Evolutionary conservation across 805 yeast genomes (phyloP).

Genomic region (Metschnikowia lochheadii): DNA sequence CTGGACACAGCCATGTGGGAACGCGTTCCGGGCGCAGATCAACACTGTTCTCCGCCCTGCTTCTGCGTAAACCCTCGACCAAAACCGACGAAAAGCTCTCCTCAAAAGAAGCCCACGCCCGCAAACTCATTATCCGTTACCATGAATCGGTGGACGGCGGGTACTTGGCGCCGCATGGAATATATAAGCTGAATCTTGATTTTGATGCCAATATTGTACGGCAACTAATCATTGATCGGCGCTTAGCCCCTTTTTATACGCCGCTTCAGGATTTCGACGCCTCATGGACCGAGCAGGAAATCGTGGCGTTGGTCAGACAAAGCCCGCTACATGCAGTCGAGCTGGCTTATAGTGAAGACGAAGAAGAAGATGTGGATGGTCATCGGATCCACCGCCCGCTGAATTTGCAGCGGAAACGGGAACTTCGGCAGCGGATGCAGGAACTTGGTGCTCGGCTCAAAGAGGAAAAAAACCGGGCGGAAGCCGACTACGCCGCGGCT

Average conservation of each 20-base stretch:
- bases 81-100: conserved; percentile 48
- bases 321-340: conserved; percentile 55
- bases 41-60: conserved; percentile 12
- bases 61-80: conserved; percentile 6
- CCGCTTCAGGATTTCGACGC: conserved; percentile 80
- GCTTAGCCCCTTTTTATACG: conserved; percentile 83
- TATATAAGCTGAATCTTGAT: conserved; percentile 72
- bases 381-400: conserved; percentile 52
- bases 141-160: conserved; percentile 91
- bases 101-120: conserved; percentile 47
- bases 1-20: not conserved
- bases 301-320: conserved; percentile 46
- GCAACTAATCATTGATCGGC: conserved; percentile 60
- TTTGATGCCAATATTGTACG: conserved; percentile 73
- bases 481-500: conserved; percentile 29
- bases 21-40: conserved; percentile 12
- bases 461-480: conserved; percentile 32
- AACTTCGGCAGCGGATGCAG: conserved; percentile 44
- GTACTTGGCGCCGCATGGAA: conserved; percentile 85
- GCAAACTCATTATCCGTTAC: conserved; percentile 54
- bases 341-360: conserved; percentile 46
- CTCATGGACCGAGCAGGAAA: conserved; percentile 66
- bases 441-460: conserved; percentile 30
- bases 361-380: conserved; percentile 57
- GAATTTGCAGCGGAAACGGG: conserved; percentile 45